Evolutionary conservation across 140 eudicot species (phyloP).

Genomic region (Cichorium intybus): DNA sequence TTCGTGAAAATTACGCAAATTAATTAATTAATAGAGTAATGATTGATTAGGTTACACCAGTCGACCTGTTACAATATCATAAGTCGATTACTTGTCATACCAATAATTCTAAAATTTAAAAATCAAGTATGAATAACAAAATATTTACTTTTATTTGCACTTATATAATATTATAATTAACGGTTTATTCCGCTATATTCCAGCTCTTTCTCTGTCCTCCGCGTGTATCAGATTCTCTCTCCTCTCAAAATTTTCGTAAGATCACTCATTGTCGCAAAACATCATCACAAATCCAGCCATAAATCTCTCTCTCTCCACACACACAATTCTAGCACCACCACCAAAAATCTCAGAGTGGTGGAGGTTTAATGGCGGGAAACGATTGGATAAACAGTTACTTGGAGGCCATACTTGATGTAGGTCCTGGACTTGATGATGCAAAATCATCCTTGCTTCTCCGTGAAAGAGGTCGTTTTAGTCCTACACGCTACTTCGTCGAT

Average conservation of each 20-base stretch:
- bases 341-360: not conserved
- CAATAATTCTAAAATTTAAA: not conserved
- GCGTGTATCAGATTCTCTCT: constrained; percentile 15
- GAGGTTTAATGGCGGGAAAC: constrained; percentile 87
- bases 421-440: constrained; percentile 79
- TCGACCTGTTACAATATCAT: not conserved
- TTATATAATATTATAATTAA: not conserved
- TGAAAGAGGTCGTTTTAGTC: constrained; percentile 95
- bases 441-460: constrained; percentile 75
- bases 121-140: not conserved
- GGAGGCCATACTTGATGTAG: constrained; percentile 96
- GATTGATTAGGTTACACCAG: not conserved
- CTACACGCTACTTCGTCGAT: constrained; percentile 91
- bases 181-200: constrained; percentile 26
- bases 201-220: constrained; percentile 11
- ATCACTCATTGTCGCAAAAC: not conserved
- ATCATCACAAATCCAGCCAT: constrained; percentile 1
- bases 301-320: constrained; percentile 16
- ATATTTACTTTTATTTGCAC: not conserved
- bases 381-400: constrained; percentile 99
- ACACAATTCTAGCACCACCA: not conserved
- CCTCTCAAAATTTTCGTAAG: not conserved
- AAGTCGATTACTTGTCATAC: not conserved
- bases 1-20: too few relatives aligned
- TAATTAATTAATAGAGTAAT: too few relatives aligned